These are phyloP conservation scores for Macaranga tanarius DNA, from an alignment of 441 rosid genomes.

Conservation along the genomic window DNA sequence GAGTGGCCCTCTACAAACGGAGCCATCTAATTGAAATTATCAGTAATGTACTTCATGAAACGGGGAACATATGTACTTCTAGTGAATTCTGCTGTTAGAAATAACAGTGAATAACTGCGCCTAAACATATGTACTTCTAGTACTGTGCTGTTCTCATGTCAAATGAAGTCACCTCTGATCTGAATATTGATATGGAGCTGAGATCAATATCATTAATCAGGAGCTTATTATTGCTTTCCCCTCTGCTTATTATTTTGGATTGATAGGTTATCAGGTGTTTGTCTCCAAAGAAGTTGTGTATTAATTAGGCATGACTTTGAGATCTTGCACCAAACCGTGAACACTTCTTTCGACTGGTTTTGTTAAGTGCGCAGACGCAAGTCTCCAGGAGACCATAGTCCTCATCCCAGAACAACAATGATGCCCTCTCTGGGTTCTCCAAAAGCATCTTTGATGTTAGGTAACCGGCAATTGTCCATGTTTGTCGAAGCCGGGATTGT, in stretches of 20 bases:
- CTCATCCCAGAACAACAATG: slow-evolving; percentile 45
- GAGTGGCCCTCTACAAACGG: slow-evolving; percentile 23
- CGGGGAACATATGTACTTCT: neutral
- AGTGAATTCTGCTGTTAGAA: neutral
- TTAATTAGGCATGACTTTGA: slow-evolving; percentile 15
- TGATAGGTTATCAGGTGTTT: neutral
- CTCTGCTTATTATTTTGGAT: no score
- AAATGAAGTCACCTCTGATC: neutral
- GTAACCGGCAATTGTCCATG: slow-evolving; percentile 63
- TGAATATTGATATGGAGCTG: neutral
- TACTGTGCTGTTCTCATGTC: no score
- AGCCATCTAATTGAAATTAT: slow-evolving; percentile 23
- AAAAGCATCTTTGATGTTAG: slow-evolving; percentile 52
- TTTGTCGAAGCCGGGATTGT: slow-evolving; percentile 46
- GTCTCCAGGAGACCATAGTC: slow-evolving; percentile 67
- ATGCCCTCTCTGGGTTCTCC: slow-evolving; percentile 40
- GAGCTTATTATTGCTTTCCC: no score
- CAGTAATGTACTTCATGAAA: neutral
- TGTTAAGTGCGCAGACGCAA: slow-evolving; percentile 66
- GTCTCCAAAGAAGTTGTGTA: neutral
- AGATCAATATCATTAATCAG: neutral
- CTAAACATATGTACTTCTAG: neutral
- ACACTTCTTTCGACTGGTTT: slow-evolving; percentile 60
- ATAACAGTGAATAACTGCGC: neutral
- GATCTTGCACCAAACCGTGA: slow-evolving; percentile 53